Evolutionary conservation across 192 early-diverging fungal species (phyloP).

Genomic region (Linnemannia exigua): DNA sequence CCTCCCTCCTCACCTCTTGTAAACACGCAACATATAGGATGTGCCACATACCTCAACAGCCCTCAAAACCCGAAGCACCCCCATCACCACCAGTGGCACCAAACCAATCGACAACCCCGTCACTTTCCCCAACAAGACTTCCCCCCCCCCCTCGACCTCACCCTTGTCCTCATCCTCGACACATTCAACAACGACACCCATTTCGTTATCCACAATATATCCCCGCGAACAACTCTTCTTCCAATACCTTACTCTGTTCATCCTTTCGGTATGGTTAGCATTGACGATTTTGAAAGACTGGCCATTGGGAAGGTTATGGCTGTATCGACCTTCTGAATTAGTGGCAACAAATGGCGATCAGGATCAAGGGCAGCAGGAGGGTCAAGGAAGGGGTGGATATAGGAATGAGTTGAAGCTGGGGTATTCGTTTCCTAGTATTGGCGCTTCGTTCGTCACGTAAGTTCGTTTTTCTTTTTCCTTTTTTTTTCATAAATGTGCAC

Average conservation of each 20-base stretch:
- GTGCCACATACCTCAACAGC: too few relatives aligned
- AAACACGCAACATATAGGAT: too few relatives aligned
- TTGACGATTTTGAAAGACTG: neutral
- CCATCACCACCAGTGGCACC: too few relatives aligned
- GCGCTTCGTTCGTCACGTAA: neutral
- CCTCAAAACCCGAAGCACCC: too few relatives aligned
- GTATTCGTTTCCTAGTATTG: neutral
- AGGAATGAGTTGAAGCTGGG: neutral
- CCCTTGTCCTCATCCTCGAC: neutral
- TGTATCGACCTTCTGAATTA: neutral
- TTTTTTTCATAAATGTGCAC: too few relatives aligned
- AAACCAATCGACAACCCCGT: neutral
- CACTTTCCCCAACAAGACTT: neutral
- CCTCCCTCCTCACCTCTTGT: too few relatives aligned
- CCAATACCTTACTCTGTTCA: neutral
- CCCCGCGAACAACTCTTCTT: slow-evolving; percentile 2
- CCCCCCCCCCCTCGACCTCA: neutral
- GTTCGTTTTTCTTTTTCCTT: neutral
- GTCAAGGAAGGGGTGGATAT: neutral
- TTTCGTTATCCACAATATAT: neutral
- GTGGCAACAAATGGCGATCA: neutral
- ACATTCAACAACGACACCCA: neutral
- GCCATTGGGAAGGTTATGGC: neutral
- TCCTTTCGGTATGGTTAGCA: neutral
- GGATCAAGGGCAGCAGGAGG: neutral